phyloP scores from a whole-genome alignment of 2,329 filamentous ascomycete genomes.

The Bisporella sp. region DNA sequence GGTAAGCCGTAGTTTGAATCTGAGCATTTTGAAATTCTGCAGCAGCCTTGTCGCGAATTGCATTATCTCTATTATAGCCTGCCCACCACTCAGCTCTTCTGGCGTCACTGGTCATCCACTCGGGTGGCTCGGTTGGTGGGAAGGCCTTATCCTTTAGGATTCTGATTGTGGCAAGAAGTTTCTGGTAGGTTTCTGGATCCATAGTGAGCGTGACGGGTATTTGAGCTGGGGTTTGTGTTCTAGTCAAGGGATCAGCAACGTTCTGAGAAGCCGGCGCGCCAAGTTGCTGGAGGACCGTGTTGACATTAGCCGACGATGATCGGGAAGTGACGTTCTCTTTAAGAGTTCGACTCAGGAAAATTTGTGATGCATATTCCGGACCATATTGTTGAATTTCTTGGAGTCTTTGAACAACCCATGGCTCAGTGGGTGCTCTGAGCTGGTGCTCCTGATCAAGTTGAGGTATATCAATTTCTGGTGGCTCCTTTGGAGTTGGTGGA shows the following conservation, averaged over 20 bases:
- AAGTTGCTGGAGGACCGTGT: conserved; percentile 14
- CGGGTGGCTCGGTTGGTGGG: conserved; percentile 44
- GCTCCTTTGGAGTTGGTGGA: conserved; percentile 27
- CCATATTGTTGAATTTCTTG: conserved; percentile 24
- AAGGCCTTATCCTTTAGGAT: conserved; percentile 39
- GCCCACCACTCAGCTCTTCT: conserved; percentile 46
- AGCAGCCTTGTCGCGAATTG: conserved; percentile 31
- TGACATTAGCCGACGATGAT: conserved; percentile 7
- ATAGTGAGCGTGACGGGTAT: conserved; percentile 6
- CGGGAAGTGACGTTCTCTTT: conserved; percentile 5
- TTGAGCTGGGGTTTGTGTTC: neutral
- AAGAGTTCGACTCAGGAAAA: conserved; percentile 16
- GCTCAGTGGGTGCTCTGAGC: conserved; percentile 18
- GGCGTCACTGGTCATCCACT: conserved; percentile 41
- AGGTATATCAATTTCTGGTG: conserved; percentile 10
- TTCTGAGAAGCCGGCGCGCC: neutral
- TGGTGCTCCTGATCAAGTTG: conserved; percentile 7
- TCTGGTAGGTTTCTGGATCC: conserved; percentile 13
- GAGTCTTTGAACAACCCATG: conserved; percentile 23
- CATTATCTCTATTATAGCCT: conserved; percentile 35
- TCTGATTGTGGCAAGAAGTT: conserved; percentile 22
- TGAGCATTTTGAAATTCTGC: conserved; percentile 28
- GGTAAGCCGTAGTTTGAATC: conserved; percentile 17
- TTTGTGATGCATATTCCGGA: conserved; percentile 17
- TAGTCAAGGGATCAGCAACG: neutral